phyloP scores from a whole-genome alignment of 2,329 filamentous ascomycete genomes.

The Colletotrichum tropicale region DNA sequence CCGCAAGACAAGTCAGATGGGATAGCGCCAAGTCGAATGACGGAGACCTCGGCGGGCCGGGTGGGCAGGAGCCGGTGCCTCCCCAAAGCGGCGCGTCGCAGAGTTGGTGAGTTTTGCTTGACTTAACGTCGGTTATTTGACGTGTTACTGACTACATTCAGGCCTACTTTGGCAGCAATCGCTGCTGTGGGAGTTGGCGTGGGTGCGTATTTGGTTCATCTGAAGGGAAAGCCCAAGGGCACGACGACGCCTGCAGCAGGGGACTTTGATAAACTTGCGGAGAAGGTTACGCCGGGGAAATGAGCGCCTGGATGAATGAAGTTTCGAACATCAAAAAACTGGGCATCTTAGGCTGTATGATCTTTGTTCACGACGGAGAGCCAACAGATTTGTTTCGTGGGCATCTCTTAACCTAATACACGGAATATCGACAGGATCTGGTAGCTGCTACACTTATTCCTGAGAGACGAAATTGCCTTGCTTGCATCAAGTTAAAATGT shows the following conservation, averaged over 20 bases:
- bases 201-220: conserved; percentile 5
- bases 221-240: conserved; percentile 7
- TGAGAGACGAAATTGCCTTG: not conserved
- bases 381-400: not conserved
- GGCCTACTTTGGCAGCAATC: conserved; percentile 13
- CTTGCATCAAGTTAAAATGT: fast-evolving
- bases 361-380: not conserved
- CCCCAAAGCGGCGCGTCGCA: not conserved
- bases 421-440: not conserved
- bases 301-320: not conserved
- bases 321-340: not conserved
- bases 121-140: not conserved
- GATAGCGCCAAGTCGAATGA: not conserved
- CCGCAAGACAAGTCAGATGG: not conserved
- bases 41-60: conserved; percentile 17
- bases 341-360: not conserved
- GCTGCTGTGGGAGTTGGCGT: conserved; percentile 6
- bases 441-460: not conserved
- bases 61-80: conserved; percentile 15
- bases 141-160: not conserved
- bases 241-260: not conserved
- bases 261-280: not conserved
- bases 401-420: not conserved
- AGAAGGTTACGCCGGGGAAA: not conserved
- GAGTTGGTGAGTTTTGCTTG: not conserved